Conservation (phyloP, 192 early-diverging fungal species). For the Coemansia erecta region DNA sequence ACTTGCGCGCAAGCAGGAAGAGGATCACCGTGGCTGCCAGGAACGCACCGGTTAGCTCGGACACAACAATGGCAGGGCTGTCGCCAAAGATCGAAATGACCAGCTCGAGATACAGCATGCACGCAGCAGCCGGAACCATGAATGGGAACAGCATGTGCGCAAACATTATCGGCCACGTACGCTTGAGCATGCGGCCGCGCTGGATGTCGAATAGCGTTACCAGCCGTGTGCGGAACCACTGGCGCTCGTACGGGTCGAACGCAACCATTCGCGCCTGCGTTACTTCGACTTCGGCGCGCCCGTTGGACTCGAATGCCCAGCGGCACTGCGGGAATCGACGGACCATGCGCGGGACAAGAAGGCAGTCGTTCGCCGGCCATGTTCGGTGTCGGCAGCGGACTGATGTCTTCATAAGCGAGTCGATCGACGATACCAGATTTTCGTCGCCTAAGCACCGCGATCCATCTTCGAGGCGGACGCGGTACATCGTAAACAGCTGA, state of each 20-base stretch:
- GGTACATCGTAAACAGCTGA: conserved; percentile 52
- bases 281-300: conserved; percentile 40
- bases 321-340: conserved; percentile 30
- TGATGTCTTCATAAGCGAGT: conserved; percentile 43
- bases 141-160: conserved; percentile 40
- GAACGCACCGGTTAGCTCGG: conserved; percentile 47
- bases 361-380: conserved; percentile 51
- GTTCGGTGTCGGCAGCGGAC: conserved; percentile 41
- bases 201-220: conserved; percentile 43
- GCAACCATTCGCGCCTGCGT: conserved; percentile 23
- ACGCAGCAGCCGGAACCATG: conserved; percentile 37
- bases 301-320: conserved; percentile 52
- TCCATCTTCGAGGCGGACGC: conserved; percentile 34
- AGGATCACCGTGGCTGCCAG: conserved; percentile 33
- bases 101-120: conserved; percentile 53
- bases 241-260: conserved; percentile 44
- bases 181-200: conserved; percentile 31
- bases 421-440: conserved; percentile 37
- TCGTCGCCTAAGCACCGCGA: conserved; percentile 44
- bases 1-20: conserved; percentile 21
- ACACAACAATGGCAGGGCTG: conserved; percentile 49
- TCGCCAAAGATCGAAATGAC: conserved; percentile 50
- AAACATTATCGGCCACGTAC: conserved; percentile 32
- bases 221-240: conserved; percentile 49
- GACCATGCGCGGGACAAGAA: conserved; percentile 44